Base-by-base conservation (phyloP, 2,329 filamentous ascomycete genomes). In the Epichloe gansuensis region DNA sequence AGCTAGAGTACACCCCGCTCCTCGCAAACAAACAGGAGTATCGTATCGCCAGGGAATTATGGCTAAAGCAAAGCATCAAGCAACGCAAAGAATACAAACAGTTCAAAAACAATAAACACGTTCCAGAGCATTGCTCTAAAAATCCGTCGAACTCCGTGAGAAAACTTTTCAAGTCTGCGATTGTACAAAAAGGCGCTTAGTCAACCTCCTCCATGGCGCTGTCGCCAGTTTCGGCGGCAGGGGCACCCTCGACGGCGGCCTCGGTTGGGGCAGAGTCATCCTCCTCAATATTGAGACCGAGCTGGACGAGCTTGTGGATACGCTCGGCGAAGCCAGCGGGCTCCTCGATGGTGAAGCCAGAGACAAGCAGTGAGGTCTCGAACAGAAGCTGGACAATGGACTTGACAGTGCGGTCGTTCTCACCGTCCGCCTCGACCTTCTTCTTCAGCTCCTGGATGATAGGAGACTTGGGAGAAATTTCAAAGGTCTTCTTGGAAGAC, bases 401-500 rank as follows among this genome's bases (percentile, higher is more conserved):
- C 83, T 97, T 97, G 79, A 98, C 93, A 54, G 90, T 96, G 72
- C 90, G 89, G 81, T 97, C 93, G 71, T 90, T 91, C 86, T 96
- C 91, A 59, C 93, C 93, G 66, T 98, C 93, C 55, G 84, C 70
- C 81, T 97, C 93, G 57, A 97, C 89, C 89, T 98, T 98, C 78
- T 86, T 89, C 88, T 94, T 96, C 68, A 98, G 85, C 82, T 97
- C 93, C 84, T 95, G 87, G 79, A 98, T 84, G 74, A 98, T 98
- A 60, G 89, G 70, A 65, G 89, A 95, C 81, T 93, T 91, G 72
- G 93, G 93, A n/a, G 93, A 97, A 75, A 98, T 97, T 80, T 98
- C 93, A 63, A 98, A 97, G 35, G 93, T 98, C 89, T 98, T 98
- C 90, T 98, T 98, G 71, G 91, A 97, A 61, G 89, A 94, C 93